Evolutionary conservation across 306 rosid species (phyloP).

Genomic region (Hippophae rhamnoides): DNA sequence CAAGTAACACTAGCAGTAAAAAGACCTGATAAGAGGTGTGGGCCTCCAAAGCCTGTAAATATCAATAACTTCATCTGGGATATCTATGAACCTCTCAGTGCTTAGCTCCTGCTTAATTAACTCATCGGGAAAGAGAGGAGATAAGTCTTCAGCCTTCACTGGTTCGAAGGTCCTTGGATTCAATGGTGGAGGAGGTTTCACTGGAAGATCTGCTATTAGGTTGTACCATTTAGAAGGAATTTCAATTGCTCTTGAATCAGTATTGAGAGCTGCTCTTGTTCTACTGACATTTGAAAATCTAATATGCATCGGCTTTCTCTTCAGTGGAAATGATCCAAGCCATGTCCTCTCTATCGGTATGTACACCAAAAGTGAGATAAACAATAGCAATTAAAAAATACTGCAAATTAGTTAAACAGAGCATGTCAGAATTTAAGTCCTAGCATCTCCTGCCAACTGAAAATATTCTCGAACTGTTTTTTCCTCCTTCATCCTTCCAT

Average conservation of each 20-base stretch:
- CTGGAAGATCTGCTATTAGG: slow-evolving; percentile 75
- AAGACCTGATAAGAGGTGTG: slow-evolving; percentile 83
- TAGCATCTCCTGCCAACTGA: neutral
- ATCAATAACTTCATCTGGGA: slow-evolving; percentile 77
- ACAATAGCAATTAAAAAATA: slow-evolving; percentile 5
- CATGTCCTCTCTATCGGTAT: slow-evolving; percentile 46
- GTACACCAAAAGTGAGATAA: slow-evolving; percentile 8
- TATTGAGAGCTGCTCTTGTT: slow-evolving; percentile 47
- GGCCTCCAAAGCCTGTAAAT: slow-evolving; percentile 91
- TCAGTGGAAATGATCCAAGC: slow-evolving; percentile 30
- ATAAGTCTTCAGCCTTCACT: slow-evolving; percentile 69
- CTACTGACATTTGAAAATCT: slow-evolving; percentile 40
- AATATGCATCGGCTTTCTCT: slow-evolving; percentile 31
- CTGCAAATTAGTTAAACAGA: slow-evolving; percentile 6
- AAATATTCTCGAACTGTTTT: neutral
- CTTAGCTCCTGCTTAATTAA: slow-evolving; percentile 70
- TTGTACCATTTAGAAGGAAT: slow-evolving; percentile 82
- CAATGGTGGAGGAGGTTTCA: slow-evolving; percentile 84
- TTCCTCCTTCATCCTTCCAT: too few relatives aligned
- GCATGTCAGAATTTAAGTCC: neutral
- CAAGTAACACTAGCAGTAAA: neutral
- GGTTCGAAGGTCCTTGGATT: slow-evolving; percentile 70
- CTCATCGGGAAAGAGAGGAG: slow-evolving; percentile 66
- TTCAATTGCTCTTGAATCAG: slow-evolving; percentile 31
- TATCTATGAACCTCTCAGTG: slow-evolving; percentile 56